Percentiles rank a stretch among this genome's conserved stretches.
Conservation (phyloP, 2,329 filamentous ascomycete genomes). For the Aspergillus oerlinghausenensis region DNA sequence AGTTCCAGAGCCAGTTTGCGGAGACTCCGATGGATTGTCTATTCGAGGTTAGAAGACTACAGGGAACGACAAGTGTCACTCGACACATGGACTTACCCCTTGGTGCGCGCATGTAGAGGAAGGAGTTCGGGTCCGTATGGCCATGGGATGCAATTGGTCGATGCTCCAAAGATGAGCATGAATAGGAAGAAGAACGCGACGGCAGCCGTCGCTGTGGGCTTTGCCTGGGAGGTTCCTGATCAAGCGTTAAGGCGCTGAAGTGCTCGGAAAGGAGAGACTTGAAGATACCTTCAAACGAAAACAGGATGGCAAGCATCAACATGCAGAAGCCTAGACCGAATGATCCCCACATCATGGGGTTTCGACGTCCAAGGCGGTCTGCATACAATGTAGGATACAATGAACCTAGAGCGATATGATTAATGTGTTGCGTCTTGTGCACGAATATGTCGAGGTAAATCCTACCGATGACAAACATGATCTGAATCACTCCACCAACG, state of each 20-base stretch:
- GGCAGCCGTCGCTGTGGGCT: slow-evolving; percentile 42
- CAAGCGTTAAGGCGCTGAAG: background rate
- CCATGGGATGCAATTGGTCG: slow-evolving; percentile 48
- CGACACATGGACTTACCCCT: slow-evolving; percentile 35
- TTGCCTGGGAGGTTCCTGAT: slow-evolving; percentile 27
- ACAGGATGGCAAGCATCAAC: slow-evolving; percentile 39
- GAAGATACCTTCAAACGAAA: slow-evolving; percentile 39
- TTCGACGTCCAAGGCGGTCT: slow-evolving; percentile 38
- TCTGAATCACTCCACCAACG: slow-evolving; percentile 41
- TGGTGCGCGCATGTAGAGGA: slow-evolving; percentile 47
- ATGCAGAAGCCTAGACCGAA: slow-evolving; percentile 35
- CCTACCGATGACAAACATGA: slow-evolving; percentile 28
- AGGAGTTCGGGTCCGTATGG: slow-evolving; percentile 49
- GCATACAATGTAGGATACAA: slow-evolving; percentile 45
- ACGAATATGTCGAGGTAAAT: background rate
- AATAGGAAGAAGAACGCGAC: slow-evolving; percentile 48
- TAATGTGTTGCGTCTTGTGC: background rate
- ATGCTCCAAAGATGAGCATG: slow-evolving; percentile 42
- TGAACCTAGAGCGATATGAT: slow-evolving; percentile 25
- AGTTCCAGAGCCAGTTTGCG: slow-evolving; percentile 50
- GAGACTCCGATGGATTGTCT: slow-evolving; percentile 44
- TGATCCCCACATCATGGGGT: slow-evolving; percentile 35
- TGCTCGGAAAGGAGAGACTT: background rate
- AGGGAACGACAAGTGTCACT: too few relatives aligned
- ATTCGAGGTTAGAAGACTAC: background rate